Base-by-base conservation (phyloP, 371 early-diverging fungal genomes). In the Conidiobolus incongruus region DNA sequence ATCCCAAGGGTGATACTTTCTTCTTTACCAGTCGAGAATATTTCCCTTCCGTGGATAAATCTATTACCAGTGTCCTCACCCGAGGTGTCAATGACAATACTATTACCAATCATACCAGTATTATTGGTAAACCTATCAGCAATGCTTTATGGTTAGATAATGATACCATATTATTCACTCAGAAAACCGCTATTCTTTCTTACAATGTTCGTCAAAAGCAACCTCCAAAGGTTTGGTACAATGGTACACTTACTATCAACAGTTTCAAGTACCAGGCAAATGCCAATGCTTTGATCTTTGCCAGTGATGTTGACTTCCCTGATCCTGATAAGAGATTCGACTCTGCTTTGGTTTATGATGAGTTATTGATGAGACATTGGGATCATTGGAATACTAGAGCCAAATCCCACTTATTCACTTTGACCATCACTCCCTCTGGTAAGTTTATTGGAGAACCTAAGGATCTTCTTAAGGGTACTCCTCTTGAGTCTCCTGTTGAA, bases 301-400 rank as follows among this genome's bases (percentile, higher is more conserved):
- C n/a, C n/a, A n/a, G n/a, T n/a, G n/a, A n/a, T n/a, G n/a, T n/a
- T n/a, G n/a, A n/a, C n/a, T n/a, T n/a, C n/a, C n/a, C n/a, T n/a
- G n/a, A n/a, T n/a, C n/a, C n/a, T n/a, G n/a, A n/a, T n/a, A 47
- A 35, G 10, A 13, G 28, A 7, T 28, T 40, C 24, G 70, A 70
- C 40, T 60, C 65, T 0, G 70, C 59, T 12, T 19, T 65, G 28
- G 70, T 61, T 13, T 73, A 58, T 56, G 72, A 76, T 40, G 45
- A 63, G 13, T 54, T 76, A 23, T 73, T 71, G 63, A 68, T 77
- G 29, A 62, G 80, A 39, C 77, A 75, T 38, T 79, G 80, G 80
- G 80, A 79, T 48, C 46, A 44, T 2, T 72, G 63, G 44, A 40
- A 43, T 30, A 47, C 47, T 34, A 21, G 15, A 10, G 22, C 11